Base-by-base conservation (phyloP, 192 early-diverging fungal species). In the Phycomyces blakesleeanus region DNA sequence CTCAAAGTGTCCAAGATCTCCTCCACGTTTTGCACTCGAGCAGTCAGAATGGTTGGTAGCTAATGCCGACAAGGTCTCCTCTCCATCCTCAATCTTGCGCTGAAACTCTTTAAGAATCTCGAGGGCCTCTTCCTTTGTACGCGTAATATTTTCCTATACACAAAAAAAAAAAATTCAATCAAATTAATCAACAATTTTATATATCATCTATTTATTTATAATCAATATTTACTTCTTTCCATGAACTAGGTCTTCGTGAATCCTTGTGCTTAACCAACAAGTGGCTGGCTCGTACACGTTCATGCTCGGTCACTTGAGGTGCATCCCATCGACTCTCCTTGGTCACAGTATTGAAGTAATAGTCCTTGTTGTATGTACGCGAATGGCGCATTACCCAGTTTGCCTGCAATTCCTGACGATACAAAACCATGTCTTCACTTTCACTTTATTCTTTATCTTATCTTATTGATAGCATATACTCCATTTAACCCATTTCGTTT, bases 1-100 rank as follows among this genome's bases (percentile, higher is more conserved):
- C 40, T 88, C 89, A 84, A 99, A 98, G 34, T 69, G 82, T 0
- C 90, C 91, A 20, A 98, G 67, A 83, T 98, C 97, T 9, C 97
- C 97, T 8, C 88, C 86, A 18, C 81, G 72, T 57, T 87, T 91
- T 0, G 96, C 95, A 27, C 91, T 93, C n/a, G 87, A 88, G 72
- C 97, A 99, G 69, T 99, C 95, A 25, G 89, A 91, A 64, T 95
- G 80, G 25, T 76, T 79, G 1, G 76, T 69, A 1, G 97, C 97
- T 15, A 98, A 69, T 11, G 88, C 79, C 0, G 71, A 81, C 14
- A 99, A 81, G 54, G 79, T 72, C 15, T 71, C 81, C 51, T 84
- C 81, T 26, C 83, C 85, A 38, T 69, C 70, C 34, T 81, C 69
- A 63, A 96, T 95, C 42, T 79, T 71, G 51, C 76, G 60, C 37